phyloP scores from a whole-genome alignment of 2,329 filamentous ascomycete genomes.

The Neofusicoccum laricinum region DNA sequence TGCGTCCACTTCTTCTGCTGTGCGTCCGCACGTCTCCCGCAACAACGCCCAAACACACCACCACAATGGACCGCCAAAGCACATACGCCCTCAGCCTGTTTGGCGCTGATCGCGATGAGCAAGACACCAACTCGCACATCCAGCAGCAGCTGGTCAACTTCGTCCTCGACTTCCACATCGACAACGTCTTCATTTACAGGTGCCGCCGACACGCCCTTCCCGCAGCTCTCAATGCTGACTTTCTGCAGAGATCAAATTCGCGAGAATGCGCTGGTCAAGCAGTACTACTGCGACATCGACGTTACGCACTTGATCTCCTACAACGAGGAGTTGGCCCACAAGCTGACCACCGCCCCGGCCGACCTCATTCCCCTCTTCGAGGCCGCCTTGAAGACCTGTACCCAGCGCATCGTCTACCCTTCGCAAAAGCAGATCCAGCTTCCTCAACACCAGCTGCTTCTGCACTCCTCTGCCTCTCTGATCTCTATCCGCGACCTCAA shows the following conservation, averaged over 20 bases:
- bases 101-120: slow-evolving; percentile 33
- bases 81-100: slow-evolving; percentile 84
- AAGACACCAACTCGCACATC: slow-evolving; percentile 43
- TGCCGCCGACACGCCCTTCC: slow-evolving; percentile 37
- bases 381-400: slow-evolving; percentile 82
- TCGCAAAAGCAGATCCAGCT: slow-evolving; percentile 64
- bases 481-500: slow-evolving; percentile 93
- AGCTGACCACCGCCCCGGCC: slow-evolving; percentile 81
- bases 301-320: slow-evolving; percentile 94
- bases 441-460: slow-evolving; percentile 88
- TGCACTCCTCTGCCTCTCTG: slow-evolving; percentile 87
- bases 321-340: slow-evolving; percentile 91
- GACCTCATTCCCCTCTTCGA: slow-evolving; percentile 96
- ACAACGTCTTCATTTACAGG: slow-evolving; percentile 95
- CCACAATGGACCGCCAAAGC: slow-evolving; percentile 78
- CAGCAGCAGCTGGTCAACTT: slow-evolving; percentile 84
- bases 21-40: background rate
- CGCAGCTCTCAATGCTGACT: slow-evolving; percentile 30
- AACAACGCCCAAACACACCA: slow-evolving; percentile 9
- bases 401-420: slow-evolving; percentile 88
- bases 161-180: slow-evolving; percentile 87
- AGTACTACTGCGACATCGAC: slow-evolving; percentile 94
- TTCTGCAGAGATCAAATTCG: slow-evolving; percentile 78
- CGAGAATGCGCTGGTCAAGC: slow-evolving; percentile 90
- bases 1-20: slow-evolving; percentile 17